A percentile compares a stretch with the other conserved stretches of the same genome.
phyloP scores from a whole-genome alignment of 257 asterid genomes.

The Salvia hispanica region DNA sequence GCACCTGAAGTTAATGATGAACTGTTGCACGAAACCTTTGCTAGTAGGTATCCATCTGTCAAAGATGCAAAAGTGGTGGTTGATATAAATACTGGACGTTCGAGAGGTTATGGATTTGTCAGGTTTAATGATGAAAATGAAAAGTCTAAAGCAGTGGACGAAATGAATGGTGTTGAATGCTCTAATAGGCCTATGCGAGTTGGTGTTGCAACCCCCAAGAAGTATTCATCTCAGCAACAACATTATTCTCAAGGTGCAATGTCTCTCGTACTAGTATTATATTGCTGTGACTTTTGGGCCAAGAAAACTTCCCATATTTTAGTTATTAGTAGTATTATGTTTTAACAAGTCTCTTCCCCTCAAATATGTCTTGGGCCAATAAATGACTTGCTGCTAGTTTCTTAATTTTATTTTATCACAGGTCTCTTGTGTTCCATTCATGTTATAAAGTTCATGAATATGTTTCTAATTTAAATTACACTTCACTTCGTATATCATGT shows the following conservation, averaged over 20 bases:
- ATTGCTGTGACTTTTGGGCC: not conserved
- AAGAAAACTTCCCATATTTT: not conserved
- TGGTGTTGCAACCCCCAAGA: conserved; percentile 84
- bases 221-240: conserved; percentile 64
- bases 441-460: not conserved
- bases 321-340: not conserved
- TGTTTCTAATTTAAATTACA: too few species aligned
- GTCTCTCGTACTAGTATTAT: conserved; percentile 14
- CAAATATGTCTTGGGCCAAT: not conserved
- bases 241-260: conserved; percentile 67
- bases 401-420: not conserved
- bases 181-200: conserved; percentile 83
- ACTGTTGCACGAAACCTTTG: conserved; percentile 68
- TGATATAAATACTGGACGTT: conserved; percentile 74
- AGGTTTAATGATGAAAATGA: conserved; percentile 86
- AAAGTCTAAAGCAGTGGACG: conserved; percentile 72
- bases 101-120: conserved; percentile 95
- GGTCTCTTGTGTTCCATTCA: not conserved
- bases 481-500: not conserved
- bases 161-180: conserved; percentile 83
- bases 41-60: conserved; percentile 73
- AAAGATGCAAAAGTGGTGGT: conserved; percentile 89
- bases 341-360: too few species aligned
- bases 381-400: not conserved
- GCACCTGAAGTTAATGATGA: conserved; percentile 83